Evolutionary conservation across 2,329 filamentous ascomycete genomes (phyloP), one percentile per base, ranked within the genome.

Genomic region (Alternaria angustiovoidea): DNA sequence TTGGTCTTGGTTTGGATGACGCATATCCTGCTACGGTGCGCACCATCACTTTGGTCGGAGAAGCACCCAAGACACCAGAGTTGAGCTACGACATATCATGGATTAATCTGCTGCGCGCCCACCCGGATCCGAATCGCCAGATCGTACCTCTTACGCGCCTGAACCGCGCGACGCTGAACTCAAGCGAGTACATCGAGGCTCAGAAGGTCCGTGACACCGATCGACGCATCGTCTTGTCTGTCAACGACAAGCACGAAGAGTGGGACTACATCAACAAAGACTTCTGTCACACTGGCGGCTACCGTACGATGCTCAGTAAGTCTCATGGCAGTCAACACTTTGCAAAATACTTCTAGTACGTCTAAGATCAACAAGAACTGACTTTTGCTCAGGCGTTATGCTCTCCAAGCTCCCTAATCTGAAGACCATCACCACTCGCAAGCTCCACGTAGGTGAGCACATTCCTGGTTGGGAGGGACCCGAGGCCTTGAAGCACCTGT

Each of bases 391-490:
- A 57, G 55, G 24, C 4, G 51, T 59, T 12, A 2, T 61, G 5
- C 49, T 69, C 24, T 8, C 28, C 7, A 34, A n/a, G 12, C 57
- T 66, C 0, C 64, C 62, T 1, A 59, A 62, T 24, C 61, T 68
- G 7, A 18, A 18, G 8, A 55, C 49, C 5, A 56, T 68, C 44
- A 51, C 38, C 2, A 34, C 63, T 6, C 66, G 67, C 56, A 64
- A 63, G 41, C 56, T 71, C n/a, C n/a, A 41, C 7, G 14, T 36
- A 18, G 68, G 61, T 5, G 68, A 71, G 32, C 63, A 72, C 11
- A 58, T 65, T 9, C 66, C 65, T 0, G 63, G 57, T n/a, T 65
- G 65, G 60, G 14, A 39, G 5, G 58, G 61, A 1, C 28, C 28
- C 2, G 14, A 60, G 4, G 24, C 51, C 7, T 44, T 70, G 30